These are phyloP conservation scores for Luvunga scandens DNA, from an alignment of 345 rosid genomes.

Conservation along the genomic window DNA sequence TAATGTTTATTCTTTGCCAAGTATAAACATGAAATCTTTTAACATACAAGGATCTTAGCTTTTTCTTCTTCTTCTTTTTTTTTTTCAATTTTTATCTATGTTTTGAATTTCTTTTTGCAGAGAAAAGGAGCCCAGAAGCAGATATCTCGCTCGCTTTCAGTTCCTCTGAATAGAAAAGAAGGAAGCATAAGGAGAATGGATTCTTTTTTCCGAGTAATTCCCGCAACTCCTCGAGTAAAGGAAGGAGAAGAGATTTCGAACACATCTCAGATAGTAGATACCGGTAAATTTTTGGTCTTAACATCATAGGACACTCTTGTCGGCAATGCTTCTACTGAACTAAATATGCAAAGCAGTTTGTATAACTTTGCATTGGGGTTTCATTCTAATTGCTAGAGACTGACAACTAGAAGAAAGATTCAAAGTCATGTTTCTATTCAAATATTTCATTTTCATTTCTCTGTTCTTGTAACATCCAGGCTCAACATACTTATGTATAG, in stretches of 20 bases:
- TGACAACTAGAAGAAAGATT: neutral
- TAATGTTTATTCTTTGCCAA: neutral
- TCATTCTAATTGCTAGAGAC: neutral
- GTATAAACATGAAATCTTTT: neutral
- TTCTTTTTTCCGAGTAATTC: conserved; percentile 85
- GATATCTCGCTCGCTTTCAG: conserved; percentile 81
- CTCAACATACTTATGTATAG: too few relatives aligned
- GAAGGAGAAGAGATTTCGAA: conserved; percentile 47
- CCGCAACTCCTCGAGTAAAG: conserved; percentile 70
- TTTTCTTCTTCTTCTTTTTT: neutral
- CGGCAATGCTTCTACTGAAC: neutral
- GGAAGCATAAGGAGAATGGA: conserved; percentile 67
- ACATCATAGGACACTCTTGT: neutral
- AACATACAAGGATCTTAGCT: neutral
- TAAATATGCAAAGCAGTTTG: neutral
- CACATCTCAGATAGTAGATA: conserved; percentile 40
- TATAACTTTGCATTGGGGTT: neutral
- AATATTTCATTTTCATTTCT: neutral
- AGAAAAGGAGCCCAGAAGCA: conserved; percentile 41
- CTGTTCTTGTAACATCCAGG: neutral
- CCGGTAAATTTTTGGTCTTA: conserved; percentile 32
- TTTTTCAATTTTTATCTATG: neutral
- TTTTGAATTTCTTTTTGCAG: conserved; percentile 41
- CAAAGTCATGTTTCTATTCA: neutral
- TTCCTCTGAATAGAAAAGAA: conserved; percentile 70